Conservation (phyloP, 163 green algal species). For the Trebouxiophyceae sp. region DNA sequence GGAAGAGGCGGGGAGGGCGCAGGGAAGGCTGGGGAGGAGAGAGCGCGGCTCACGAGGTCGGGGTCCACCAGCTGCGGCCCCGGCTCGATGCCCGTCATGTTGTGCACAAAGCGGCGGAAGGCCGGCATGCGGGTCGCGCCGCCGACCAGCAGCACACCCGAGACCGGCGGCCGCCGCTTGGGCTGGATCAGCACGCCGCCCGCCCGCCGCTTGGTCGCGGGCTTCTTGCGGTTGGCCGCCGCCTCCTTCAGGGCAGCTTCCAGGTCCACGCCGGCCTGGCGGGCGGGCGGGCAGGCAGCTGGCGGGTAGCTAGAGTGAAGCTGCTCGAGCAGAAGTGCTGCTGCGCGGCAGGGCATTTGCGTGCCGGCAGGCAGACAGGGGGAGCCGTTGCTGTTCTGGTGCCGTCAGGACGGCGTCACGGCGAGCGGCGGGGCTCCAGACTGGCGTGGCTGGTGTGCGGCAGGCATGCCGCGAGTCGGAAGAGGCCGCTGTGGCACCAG, state of each 20-base stretch:
- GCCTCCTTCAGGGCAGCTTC: conserved; percentile 28
- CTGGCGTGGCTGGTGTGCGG: neutral
- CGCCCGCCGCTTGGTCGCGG: neutral
- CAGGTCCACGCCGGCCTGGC: conserved; percentile 74
- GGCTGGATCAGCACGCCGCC: conserved; percentile 31
- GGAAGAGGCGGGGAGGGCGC: neutral
- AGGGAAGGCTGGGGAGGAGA: neutral
- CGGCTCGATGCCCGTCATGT: conserved; percentile 77
- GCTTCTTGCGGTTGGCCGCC: conserved; percentile 7
- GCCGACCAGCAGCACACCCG: conserved; percentile 77
- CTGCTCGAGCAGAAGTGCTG: no score
- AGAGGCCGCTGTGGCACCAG: neutral
- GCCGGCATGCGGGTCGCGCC: conserved; percentile 80
- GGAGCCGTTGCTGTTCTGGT: neutral
- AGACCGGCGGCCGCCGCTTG: conserved; percentile 41
- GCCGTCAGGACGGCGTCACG: neutral
- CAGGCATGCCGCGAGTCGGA: neutral
- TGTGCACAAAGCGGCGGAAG: conserved; percentile 66
- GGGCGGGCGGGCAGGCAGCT: no score
- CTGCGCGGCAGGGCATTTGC: no score
- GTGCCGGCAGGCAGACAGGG: neutral
- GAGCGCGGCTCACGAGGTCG: conserved; percentile 38
- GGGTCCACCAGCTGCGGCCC: conserved; percentile 49
- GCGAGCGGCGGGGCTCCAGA: neutral
- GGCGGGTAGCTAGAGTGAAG: no score